phyloP scores from a whole-genome alignment of 1,284 basidiomycete genomes.

The Mycena sp. region DNA sequence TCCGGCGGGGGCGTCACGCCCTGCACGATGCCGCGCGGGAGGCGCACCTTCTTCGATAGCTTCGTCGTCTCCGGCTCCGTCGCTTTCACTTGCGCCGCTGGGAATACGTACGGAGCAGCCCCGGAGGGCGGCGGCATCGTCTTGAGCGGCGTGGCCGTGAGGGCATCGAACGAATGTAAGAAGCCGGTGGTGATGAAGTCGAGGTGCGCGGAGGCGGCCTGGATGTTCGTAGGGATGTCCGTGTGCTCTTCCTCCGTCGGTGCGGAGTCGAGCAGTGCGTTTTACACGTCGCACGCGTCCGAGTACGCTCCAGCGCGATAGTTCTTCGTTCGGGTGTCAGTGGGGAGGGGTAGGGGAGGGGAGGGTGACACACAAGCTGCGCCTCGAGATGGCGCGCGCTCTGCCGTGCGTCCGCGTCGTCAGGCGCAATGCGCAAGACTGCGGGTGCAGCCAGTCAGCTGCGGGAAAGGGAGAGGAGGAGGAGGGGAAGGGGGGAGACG shows the following conservation, averaged over 20 bases:
- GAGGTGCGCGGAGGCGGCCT: constrained; percentile 80
- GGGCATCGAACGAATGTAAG: constrained; percentile 65
- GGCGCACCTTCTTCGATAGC: constrained; percentile 62
- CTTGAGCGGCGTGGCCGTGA: constrained; percentile 68
- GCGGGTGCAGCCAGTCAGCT: background rate
- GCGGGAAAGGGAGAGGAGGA: background rate
- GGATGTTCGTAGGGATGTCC: constrained; percentile 85
- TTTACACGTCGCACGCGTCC: constrained; percentile 78
- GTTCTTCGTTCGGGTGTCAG: constrained; percentile 51
- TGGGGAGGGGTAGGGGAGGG: background rate
- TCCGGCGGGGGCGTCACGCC: constrained; percentile 82
- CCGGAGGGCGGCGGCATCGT: constrained; percentile 62
- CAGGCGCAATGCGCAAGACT: constrained; percentile 79
- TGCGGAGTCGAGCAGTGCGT: constrained; percentile 77
- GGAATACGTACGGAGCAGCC: constrained; percentile 46
- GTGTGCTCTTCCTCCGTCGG: constrained; percentile 85
- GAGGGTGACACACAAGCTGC: constrained; percentile 74
- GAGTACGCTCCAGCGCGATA: constrained; percentile 84
- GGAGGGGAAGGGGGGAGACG: constrained; percentile 38
- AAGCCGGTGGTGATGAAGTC: constrained; percentile 82
- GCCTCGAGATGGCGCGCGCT: constrained; percentile 85
- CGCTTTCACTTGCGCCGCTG: constrained; percentile 33
- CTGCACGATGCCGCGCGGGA: constrained; percentile 75
- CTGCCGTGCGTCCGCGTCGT: constrained; percentile 76
- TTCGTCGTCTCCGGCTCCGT: constrained; percentile 31